These are phyloP conservation scores for Debaryomyces castellii DNA, from an alignment of 805 yeast species.

Conservation along the genomic window DNA sequence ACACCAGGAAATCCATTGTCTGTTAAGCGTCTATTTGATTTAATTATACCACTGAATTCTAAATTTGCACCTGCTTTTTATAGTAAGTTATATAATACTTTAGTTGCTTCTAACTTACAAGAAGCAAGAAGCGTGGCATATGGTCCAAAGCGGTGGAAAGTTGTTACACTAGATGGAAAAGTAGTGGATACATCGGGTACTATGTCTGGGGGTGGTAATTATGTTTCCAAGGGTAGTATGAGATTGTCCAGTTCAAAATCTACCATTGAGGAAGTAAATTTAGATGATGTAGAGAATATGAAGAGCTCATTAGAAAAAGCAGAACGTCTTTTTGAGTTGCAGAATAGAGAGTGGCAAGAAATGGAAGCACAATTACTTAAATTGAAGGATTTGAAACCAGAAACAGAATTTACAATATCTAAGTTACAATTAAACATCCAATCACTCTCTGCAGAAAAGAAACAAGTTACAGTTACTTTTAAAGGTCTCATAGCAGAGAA, in stretches of 20 bases:
- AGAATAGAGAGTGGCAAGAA: slow-evolving; percentile 50
- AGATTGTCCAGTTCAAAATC: slow-evolving; percentile 41
- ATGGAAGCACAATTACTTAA: slow-evolving; percentile 60
- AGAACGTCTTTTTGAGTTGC: slow-evolving; percentile 54
- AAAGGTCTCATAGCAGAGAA: slow-evolving; percentile 43
- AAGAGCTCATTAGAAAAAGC: slow-evolving; percentile 49
- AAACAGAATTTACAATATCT: slow-evolving; percentile 59
- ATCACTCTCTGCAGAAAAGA: slow-evolving; percentile 53
- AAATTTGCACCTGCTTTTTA: slow-evolving; percentile 86
- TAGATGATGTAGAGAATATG: slow-evolving; percentile 55
- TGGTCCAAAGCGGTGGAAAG: slow-evolving; percentile 76
- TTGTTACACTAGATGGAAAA: slow-evolving; percentile 90
- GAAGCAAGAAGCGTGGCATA: slow-evolving; percentile 90
- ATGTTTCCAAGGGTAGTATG: slow-evolving; percentile 76
- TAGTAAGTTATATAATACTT: slow-evolving; percentile 80
- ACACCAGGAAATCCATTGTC: slow-evolving; percentile 66
- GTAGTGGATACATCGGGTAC: slow-evolving; percentile 92
- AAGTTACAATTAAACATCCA: slow-evolving; percentile 64
- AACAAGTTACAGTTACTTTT: slow-evolving; percentile 44
- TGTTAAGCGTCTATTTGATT: slow-evolving; percentile 81
- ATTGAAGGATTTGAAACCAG: slow-evolving; percentile 67
- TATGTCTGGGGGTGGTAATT: slow-evolving; percentile 92
- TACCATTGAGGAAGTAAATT: slow-evolving; percentile 40
- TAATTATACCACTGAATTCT: slow-evolving; percentile 64
- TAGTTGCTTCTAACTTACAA: slow-evolving; percentile 74